Percentiles rank a stretch among this genome's conserved stretches.
Evolutionary conservation across 2,329 filamentous ascomycete genomes (phyloP).

Genomic region (Drechslerella dactyloides): DNA sequence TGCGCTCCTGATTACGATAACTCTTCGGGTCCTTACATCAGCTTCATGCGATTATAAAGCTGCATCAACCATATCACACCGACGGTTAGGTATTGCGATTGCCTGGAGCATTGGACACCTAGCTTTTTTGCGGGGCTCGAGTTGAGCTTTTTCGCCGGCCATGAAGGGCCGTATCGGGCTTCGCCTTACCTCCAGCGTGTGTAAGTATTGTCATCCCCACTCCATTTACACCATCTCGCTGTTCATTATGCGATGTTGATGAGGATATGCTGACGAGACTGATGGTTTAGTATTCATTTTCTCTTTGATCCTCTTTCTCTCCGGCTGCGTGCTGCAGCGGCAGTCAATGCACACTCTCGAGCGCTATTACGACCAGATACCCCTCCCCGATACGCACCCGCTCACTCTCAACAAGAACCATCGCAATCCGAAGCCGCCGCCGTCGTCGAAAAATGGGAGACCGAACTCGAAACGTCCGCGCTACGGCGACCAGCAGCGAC

Average conservation of each 20-base stretch:
- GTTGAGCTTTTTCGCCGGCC: constrained; percentile 11
- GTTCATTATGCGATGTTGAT: no score
- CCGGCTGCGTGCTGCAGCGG: constrained; percentile 53
- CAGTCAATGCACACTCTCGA: constrained; percentile 52
- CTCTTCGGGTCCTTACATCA: not conserved
- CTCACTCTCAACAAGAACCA: constrained; percentile 32
- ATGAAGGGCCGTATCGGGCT: constrained; percentile 50
- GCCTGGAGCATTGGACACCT: no score
- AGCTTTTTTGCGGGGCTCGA: not conserved
- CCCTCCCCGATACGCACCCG: constrained; percentile 35
- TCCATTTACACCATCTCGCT: not conserved
- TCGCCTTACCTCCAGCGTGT: constrained; percentile 45
- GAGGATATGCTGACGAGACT: not conserved
- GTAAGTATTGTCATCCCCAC: constrained; percentile 12
- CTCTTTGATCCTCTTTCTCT: constrained; percentile 54
- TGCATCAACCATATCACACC: not conserved
- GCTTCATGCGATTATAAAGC: not conserved
- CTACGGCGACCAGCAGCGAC: constrained; percentile 15
- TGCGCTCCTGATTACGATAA: not conserved
- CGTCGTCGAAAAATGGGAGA: not conserved
- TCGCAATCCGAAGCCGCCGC: constrained; percentile 6
- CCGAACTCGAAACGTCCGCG: not conserved
- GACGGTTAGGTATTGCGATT: no score
- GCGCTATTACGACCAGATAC: constrained; percentile 37
- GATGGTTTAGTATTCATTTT: constrained; percentile 52